phyloP scores from a whole-genome alignment of 23 red algal species.

The Gracilariopsis chorda region DNA sequence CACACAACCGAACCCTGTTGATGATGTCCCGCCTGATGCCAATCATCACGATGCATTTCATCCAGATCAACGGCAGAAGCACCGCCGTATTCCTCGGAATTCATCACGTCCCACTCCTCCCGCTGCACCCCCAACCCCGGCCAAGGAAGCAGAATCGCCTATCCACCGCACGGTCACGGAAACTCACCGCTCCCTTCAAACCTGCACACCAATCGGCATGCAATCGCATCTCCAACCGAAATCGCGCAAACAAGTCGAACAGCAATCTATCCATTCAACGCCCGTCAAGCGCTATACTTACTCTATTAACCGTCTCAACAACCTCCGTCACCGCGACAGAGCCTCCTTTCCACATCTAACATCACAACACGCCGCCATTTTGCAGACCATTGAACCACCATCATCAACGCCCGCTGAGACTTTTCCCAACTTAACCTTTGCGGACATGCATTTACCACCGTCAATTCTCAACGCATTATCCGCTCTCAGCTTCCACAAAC shows the following conservation, averaged over 20 bases:
- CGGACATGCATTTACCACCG: constrained; percentile 4
- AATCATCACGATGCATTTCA: no score
- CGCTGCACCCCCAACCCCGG: background rate
- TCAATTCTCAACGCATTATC: background rate
- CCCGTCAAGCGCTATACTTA: background rate
- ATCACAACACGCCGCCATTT: background rate
- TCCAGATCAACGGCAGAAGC: no score
- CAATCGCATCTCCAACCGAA: background rate
- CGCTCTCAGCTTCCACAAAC: background rate
- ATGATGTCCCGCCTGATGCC: no score
- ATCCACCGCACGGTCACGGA: background rate
- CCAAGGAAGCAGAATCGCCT: background rate
- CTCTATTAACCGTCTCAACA: background rate
- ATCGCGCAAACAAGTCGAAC: background rate
- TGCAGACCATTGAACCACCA: background rate
- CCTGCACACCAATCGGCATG: background rate
- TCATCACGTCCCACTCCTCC: no score
- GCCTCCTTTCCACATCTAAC: background rate
- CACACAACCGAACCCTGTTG: no score
- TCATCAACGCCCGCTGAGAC: background rate
- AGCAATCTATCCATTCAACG: background rate
- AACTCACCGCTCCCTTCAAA: no score
- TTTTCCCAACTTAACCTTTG: constrained; percentile 1
- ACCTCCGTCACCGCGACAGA: background rate
- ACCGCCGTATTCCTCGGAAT: no score